These are phyloP conservation scores for Xylaria sp. DNA, from an alignment of 2,329 filamentous ascomycete genomes.

Conservation along the genomic window DNA sequence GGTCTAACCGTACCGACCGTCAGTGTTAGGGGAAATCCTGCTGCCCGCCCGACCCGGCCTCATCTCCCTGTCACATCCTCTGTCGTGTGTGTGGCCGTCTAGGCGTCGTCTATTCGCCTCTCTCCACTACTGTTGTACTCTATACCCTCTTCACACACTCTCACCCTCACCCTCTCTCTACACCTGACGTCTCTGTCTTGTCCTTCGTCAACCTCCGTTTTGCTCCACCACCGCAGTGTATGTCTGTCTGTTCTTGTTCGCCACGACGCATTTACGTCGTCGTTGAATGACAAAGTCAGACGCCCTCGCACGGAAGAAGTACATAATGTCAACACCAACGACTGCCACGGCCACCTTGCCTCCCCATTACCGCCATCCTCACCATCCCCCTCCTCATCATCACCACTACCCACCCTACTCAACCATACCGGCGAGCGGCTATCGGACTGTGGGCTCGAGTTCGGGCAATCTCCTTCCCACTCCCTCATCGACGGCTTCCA, in stretches of 20 bases:
- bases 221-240: not conserved
- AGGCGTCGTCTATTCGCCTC: conserved; percentile 20
- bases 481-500: conserved; percentile 48
- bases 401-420: conserved; percentile 60
- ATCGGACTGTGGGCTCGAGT: conserved; percentile 48
- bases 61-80: conserved; percentile 26
- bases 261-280: conserved; percentile 26
- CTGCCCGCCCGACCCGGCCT: conserved; percentile 18
- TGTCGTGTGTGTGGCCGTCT: conserved; percentile 10
- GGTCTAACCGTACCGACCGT: not conserved
- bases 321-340: conserved; percentile 82
- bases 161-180: not conserved
- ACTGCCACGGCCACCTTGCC: conserved; percentile 79
- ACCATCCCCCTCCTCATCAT: conserved; percentile 70
- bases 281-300: conserved; percentile 26
- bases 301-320: conserved; percentile 31
- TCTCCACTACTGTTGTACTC: not conserved
- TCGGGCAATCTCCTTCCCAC: conserved; percentile 54
- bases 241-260: conserved; percentile 5
- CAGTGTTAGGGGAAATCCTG: conserved; percentile 12
- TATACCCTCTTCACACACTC: too few relatives aligned
- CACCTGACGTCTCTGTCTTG: not conserved
- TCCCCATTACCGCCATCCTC: conserved; percentile 71
- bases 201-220: conserved; percentile 1
- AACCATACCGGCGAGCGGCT: conserved; percentile 43